Conservation (phyloP, 1,284 basidiomycete species). For the Anthracocystis setariae region DNA sequence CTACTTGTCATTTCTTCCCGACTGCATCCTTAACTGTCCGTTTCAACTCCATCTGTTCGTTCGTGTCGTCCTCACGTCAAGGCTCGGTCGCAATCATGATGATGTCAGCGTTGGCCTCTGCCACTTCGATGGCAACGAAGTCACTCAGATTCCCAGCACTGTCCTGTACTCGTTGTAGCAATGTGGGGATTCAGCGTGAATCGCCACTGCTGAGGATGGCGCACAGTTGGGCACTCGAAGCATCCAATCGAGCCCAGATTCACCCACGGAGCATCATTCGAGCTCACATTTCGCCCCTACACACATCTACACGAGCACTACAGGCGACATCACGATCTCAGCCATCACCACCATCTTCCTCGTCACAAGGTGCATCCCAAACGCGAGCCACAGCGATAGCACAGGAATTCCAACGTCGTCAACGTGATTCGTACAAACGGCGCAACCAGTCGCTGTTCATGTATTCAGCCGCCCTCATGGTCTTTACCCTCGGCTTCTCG, state of each 20-base stretch:
- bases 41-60: not conserved
- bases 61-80: not conserved
- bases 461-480: slow-evolving; percentile 83
- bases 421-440: slow-evolving; percentile 42
- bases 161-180: slow-evolving; percentile 5
- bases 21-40: slow-evolving; percentile 4
- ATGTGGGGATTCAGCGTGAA: not conserved
- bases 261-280: not conserved
- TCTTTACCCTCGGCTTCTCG: slow-evolving; percentile 82
- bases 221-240: slow-evolving; percentile 42
- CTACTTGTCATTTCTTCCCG: slow-evolving; percentile 8
- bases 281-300: slow-evolving; percentile 16
- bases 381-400: slow-evolving; percentile 25
- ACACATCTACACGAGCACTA: slow-evolving; percentile 10
- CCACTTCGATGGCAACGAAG: slow-evolving; percentile 6
- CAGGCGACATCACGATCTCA: slow-evolving; percentile 3
- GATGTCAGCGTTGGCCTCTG: not conserved
- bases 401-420: slow-evolving; percentile 37
- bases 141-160: slow-evolving; percentile 20
- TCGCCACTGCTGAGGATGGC: slow-evolving; percentile 39
- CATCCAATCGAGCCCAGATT: not conserved
- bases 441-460: slow-evolving; percentile 78
- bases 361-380: not conserved
- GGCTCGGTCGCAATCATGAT: slow-evolving; percentile 12
- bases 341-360: not conserved